These are phyloP conservation scores for Agaricus sinodeliciosus DNA, from an alignment of 768 basidiomycete species.

Conservation along the genomic window DNA sequence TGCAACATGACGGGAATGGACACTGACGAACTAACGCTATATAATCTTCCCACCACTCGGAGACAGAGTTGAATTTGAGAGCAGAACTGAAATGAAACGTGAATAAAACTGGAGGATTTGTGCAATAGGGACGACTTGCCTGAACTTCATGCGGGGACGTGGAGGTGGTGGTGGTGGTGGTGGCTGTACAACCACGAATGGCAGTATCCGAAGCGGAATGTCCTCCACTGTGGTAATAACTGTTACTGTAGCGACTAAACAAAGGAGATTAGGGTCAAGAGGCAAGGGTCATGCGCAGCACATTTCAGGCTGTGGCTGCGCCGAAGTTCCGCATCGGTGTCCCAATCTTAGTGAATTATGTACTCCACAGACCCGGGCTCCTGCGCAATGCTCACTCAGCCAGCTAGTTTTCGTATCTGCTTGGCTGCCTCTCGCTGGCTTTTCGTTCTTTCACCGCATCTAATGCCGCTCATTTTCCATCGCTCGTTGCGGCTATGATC, in stretches of 20 bases:
- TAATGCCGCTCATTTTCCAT: too few relatives aligned
- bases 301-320: background rate
- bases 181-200: constrained; percentile 8
- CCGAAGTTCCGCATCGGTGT: too few relatives aligned
- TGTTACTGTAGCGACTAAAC: background rate
- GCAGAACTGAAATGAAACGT: constrained; percentile 46
- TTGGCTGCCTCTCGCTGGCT: too few relatives aligned
- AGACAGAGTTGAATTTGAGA: constrained; percentile 85
- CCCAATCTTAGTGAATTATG: too few relatives aligned
- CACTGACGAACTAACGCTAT: constrained; percentile 54
- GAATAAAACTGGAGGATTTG: background rate
- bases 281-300: background rate
- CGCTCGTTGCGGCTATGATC: too few relatives aligned
- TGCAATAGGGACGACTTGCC: constrained; percentile 26
- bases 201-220: constrained; percentile 30
- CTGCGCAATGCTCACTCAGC: too few relatives aligned
- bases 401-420: too few relatives aligned
- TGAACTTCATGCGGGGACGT: constrained; percentile 50
- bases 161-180: constrained; percentile 14
- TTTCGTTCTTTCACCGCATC: too few relatives aligned
- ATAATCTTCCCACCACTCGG: constrained; percentile 92
- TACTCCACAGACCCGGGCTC: too few relatives aligned
- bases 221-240: constrained; percentile 27
- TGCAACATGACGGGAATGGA: background rate
- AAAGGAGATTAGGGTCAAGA: background rate